phyloP scores from a whole-genome alignment of 345 rosid genomes.

The Populus deltoides region DNA sequence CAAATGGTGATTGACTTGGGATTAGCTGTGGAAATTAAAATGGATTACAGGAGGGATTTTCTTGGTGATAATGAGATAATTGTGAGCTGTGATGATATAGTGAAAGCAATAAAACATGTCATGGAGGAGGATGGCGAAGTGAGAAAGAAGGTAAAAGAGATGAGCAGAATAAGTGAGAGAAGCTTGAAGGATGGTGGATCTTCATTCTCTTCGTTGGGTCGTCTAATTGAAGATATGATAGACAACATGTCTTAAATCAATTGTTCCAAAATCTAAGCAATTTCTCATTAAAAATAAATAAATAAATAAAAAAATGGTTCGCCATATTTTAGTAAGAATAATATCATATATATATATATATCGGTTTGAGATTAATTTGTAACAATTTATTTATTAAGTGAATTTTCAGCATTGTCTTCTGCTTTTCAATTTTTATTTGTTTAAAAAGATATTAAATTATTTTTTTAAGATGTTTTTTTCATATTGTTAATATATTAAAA shows the following conservation, averaged over 20 bases:
- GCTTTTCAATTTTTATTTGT: too few species aligned
- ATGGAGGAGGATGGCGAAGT: neutral
- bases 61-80: neutral
- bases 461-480: too few species aligned
- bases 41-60: neutral
- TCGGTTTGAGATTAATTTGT: too few species aligned
- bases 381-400: too few species aligned
- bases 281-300: too few species aligned
- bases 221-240: neutral
- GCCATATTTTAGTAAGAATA: too few species aligned
- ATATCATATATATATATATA: too few species aligned
- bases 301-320: too few species aligned
- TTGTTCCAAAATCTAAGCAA: too few species aligned
- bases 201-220: neutral
- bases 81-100: neutral
- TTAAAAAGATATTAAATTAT: too few species aligned
- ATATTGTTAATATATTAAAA: too few species aligned
- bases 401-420: too few species aligned
- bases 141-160: neutral
- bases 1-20: conserved; percentile 4
- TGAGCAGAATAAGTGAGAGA: neutral
- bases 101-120: neutral
- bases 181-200: conserved; percentile 1
- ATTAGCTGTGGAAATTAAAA: neutral
- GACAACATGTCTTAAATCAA: neutral